Evolutionary conservation across 2,329 filamentous ascomycete species (phyloP).

Genomic region (Aphanoascus verrucosus): DNA sequence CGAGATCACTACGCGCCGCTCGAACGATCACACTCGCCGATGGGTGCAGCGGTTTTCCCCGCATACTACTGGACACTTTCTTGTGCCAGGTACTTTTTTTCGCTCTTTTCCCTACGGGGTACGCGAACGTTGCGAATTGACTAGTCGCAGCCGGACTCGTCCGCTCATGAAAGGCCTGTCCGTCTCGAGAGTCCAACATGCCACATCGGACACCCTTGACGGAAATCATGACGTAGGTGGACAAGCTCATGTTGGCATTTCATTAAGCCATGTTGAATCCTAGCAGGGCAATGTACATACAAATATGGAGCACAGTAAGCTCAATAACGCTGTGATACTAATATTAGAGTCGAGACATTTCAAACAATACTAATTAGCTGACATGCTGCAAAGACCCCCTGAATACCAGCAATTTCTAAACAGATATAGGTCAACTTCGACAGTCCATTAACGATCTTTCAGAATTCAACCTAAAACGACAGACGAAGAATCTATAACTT

Average conservation of each 20-base stretch:
- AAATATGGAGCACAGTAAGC: slow-evolving; percentile 1
- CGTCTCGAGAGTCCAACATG: no score
- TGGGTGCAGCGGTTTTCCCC: neutral
- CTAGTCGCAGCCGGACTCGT: neutral
- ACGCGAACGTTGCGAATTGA: neutral
- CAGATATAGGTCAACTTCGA: no score
- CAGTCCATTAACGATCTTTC: no score
- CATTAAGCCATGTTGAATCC: neutral
- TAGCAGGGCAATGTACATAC: slow-evolving; percentile 2
- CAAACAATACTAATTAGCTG: neutral
- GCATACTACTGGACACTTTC: no score
- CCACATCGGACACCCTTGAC: no score
- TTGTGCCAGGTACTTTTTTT: no score
- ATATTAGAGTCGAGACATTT: neutral
- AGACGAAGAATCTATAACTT: neutral
- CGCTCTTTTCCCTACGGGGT: neutral
- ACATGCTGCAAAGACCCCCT: neutral
- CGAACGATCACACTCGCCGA: neutral
- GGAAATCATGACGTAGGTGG: neutral
- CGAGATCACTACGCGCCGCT: neutral
- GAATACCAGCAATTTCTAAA: neutral
- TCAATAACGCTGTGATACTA: neutral
- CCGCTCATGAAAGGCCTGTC: neutral
- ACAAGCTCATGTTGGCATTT: neutral
- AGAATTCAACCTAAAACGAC: no score